phyloP scores from a whole-genome alignment of 768 basidiomycete genomes.

The Russula sp. region DNA sequence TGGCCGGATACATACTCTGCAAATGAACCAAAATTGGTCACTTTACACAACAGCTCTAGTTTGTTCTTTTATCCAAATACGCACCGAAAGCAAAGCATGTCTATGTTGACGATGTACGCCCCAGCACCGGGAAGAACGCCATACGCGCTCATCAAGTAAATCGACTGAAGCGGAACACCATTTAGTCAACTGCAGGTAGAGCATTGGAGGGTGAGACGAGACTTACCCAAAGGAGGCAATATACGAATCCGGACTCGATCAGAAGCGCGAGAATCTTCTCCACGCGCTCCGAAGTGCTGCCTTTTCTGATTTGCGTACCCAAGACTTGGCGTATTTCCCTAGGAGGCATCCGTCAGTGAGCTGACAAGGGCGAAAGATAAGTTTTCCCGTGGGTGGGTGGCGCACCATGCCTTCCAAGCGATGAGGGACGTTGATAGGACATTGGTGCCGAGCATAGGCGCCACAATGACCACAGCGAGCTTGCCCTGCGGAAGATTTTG shows the following conservation, averaged over 20 bases:
- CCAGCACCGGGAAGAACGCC: constrained; percentile 19
- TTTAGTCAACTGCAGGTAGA: neutral
- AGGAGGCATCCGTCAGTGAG: neutral
- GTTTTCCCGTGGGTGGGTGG: no score
- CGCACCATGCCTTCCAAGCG: constrained; percentile 28
- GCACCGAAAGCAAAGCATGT: constrained; percentile 21
- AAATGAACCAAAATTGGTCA: neutral
- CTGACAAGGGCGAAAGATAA: neutral
- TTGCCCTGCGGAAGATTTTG: neutral
- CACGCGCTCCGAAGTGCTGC: constrained; percentile 16
- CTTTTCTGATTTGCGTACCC: constrained; percentile 13
- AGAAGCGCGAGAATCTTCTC: constrained; percentile 18
- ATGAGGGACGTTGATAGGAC: constrained; percentile 19
- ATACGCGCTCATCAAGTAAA: constrained; percentile 20
- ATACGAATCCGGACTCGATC: constrained; percentile 24
- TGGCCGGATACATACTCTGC: constrained; percentile 25
- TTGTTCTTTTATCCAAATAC: no score
- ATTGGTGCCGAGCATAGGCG: constrained; percentile 25
- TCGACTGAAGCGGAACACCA: neutral
- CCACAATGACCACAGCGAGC: constrained; percentile 18
- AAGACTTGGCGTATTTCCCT: constrained; percentile 18
- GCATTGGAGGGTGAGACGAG: neutral
- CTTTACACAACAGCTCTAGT: no score
- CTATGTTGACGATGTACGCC: constrained; percentile 13
- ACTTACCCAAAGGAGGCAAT: constrained; percentile 24